Base-by-base conservation (phyloP, 768 basidiomycete species). In the Tricholoma sp. region DNA sequence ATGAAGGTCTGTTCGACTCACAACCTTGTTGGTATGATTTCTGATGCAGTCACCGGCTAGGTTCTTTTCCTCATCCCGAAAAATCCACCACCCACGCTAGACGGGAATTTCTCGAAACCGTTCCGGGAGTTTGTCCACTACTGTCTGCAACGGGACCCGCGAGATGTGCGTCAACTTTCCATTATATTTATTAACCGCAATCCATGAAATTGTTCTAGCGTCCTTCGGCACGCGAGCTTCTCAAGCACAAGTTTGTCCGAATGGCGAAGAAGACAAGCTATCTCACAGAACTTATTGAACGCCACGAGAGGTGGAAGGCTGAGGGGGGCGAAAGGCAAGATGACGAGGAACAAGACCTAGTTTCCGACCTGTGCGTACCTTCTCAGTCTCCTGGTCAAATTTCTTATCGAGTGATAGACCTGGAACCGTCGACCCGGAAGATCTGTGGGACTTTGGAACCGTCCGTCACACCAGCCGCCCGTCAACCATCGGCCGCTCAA, bases 31-130 rank as follows among this genome's bases (percentile, higher is more conserved):
- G 31, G 11, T 45, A 14, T 22, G 22, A 39, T n/a, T 24, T 12
- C 19, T 55, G 45, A 16, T 12, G 10, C 14, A 19, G 12, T 24
- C 31, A 21, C 24, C 12, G n/a, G 45, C 8, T 63, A 96, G 94
- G 94, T 98, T 32, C 79, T 99, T 11, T 99, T 99, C 79, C 79
- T 99, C 55, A 99, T 99, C 56, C 97, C 97, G 14, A 98, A 98
- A 78, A 98, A 98, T 64, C 85, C 91, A 2, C 97, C 97, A 1
- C 97, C 97, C 10, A 82, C 81, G 19, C 77, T 99, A 43, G 97
- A 98, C 59, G 88, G 85, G 32, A 85, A 85, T 62, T 99, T 98
- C 73, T 93, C 93, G 2, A 93, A 91, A 66, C 80, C 89, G 4
- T 99, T 99, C 76, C 81, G 86, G 63, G 97, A 98, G 57, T 99